phyloP scores from a whole-genome alignment of 768 basidiomycete genomes.

The Cyclocybe aegerita region DNA sequence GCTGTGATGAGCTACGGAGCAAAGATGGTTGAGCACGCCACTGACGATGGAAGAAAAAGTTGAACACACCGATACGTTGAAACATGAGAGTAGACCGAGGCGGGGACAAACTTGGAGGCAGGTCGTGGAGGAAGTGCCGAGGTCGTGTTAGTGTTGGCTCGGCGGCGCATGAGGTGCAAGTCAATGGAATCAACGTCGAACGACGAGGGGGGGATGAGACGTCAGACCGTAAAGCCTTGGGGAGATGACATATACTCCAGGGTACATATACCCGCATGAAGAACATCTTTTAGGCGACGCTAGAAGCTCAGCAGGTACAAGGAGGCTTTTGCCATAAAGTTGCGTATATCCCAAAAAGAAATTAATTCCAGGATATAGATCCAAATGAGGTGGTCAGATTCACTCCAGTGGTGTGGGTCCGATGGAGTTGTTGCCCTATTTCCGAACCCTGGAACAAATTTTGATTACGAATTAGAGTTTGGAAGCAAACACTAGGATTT shows the following conservation, averaged over 20 bases:
- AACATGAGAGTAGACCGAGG: slow-evolving; percentile 41
- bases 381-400: slow-evolving; percentile 17
- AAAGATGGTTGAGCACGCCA: neutral
- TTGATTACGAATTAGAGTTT: slow-evolving; percentile 4
- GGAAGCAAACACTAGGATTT: slow-evolving; percentile 11
- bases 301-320: slow-evolving; percentile 23
- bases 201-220: slow-evolving; percentile 7
- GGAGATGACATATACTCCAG: slow-evolving; percentile 13
- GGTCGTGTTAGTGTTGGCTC: slow-evolving; percentile 27
- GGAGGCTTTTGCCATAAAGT: slow-evolving; percentile 17
- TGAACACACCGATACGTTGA: slow-evolving; percentile 48
- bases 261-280: slow-evolving; percentile 21
- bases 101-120: slow-evolving; percentile 33
- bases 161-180: slow-evolving; percentile 19
- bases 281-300: slow-evolving; percentile 15
- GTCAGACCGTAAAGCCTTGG: slow-evolving; percentile 18
- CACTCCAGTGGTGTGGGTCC: slow-evolving; percentile 12
- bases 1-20: slow-evolving; percentile 43
- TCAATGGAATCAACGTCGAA: slow-evolving; percentile 10
- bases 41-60: neutral
- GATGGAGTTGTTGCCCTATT: slow-evolving; percentile 18
- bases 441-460: slow-evolving; percentile 21
- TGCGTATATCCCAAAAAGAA: slow-evolving; percentile 12
- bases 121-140: slow-evolving; percentile 24
- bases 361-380: slow-evolving; percentile 13